Percentiles rank a stretch among this genome's conserved stretches.
Conservation (phyloP, 768 basidiomycete genomes). For the Suillus weaverae region DNA sequence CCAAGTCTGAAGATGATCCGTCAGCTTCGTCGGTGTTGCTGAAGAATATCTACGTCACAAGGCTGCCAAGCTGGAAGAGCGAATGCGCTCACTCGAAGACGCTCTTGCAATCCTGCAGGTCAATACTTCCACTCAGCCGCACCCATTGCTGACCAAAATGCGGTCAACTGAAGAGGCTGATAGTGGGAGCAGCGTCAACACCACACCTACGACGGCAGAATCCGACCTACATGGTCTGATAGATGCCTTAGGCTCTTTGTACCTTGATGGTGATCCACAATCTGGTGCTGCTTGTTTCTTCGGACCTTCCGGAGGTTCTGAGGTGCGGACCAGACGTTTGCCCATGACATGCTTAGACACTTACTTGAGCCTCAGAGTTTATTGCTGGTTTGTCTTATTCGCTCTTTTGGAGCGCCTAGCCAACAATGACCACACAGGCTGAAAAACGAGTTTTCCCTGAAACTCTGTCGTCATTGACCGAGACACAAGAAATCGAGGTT, state of each 20-base stretch:
- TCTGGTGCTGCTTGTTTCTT: constrained; percentile 35
- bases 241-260: constrained; percentile 45
- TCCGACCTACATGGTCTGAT: constrained; percentile 23
- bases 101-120: constrained; percentile 49
- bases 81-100: constrained; percentile 56
- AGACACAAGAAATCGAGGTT: constrained; percentile 40
- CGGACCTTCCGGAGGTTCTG: constrained; percentile 48
- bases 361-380: constrained; percentile 36
- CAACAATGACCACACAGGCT: constrained; percentile 10
- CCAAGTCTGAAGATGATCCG: neutral
- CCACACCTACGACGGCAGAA: constrained; percentile 8
- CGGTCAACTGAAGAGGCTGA: constrained; percentile 30
- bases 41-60: constrained; percentile 54
- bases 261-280: constrained; percentile 37
- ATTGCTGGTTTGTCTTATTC: constrained; percentile 36
- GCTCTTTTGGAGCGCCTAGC: neutral
- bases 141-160: constrained; percentile 41
- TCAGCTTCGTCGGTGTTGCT: constrained; percentile 51
- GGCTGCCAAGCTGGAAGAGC: constrained; percentile 45
- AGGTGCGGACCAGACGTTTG: constrained; percentile 36
- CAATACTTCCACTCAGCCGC: constrained; percentile 37
- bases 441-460: constrained; percentile 14
- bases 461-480: constrained; percentile 2
- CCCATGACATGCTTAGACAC: neutral
- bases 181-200: constrained; percentile 19